Percentiles rank a stretch among this genome's conserved stretches.
phyloP scores from a whole-genome alignment of 2,329 filamentous ascomycete genomes.

The Chalara sp. region DNA sequence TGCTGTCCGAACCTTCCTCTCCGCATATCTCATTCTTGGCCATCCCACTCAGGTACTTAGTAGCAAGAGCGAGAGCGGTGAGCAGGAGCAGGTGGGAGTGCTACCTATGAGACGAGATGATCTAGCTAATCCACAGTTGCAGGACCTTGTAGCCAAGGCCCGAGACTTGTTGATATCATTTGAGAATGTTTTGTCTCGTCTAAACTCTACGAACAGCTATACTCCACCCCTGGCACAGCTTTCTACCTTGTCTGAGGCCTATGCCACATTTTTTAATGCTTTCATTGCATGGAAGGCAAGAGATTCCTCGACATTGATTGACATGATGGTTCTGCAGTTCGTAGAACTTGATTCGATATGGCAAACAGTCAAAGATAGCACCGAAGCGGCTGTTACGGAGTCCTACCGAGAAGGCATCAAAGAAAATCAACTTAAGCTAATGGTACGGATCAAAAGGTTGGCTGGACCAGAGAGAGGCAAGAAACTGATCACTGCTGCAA shows the following conservation, averaged over 20 bases:
- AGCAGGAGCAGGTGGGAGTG: constrained; percentile 50
- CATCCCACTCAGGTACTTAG: constrained; percentile 74
- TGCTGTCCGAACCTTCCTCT: constrained; percentile 68
- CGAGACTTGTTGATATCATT: constrained; percentile 73
- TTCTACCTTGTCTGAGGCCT: constrained; percentile 59
- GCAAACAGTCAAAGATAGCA: constrained; percentile 75
- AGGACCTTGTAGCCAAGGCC: constrained; percentile 71
- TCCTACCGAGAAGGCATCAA: constrained; percentile 77
- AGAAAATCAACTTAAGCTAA: constrained; percentile 72
- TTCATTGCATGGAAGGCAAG: constrained; percentile 81
- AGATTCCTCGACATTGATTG: constrained; percentile 69
- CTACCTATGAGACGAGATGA: constrained; percentile 43
- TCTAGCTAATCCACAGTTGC: constrained; percentile 54
- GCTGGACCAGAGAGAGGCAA: constrained; percentile 67
- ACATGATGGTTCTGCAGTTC: constrained; percentile 82
- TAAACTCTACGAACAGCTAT: constrained; percentile 60
- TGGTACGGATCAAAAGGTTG: constrained; percentile 73
- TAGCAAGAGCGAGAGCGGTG: constrained; percentile 55
- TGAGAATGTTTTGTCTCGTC: constrained; percentile 62
- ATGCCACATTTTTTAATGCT: constrained; percentile 68
- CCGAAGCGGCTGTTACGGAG: constrained; percentile 63
- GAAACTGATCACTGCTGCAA: constrained; percentile 66
- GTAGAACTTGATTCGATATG: constrained; percentile 79
- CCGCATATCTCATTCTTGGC: constrained; percentile 72
- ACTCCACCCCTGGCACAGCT: constrained; percentile 56